Evolutionary conservation across 108 stramenopile genomes (phyloP).

Genomic region (Skeletonema tropicum): DNA sequence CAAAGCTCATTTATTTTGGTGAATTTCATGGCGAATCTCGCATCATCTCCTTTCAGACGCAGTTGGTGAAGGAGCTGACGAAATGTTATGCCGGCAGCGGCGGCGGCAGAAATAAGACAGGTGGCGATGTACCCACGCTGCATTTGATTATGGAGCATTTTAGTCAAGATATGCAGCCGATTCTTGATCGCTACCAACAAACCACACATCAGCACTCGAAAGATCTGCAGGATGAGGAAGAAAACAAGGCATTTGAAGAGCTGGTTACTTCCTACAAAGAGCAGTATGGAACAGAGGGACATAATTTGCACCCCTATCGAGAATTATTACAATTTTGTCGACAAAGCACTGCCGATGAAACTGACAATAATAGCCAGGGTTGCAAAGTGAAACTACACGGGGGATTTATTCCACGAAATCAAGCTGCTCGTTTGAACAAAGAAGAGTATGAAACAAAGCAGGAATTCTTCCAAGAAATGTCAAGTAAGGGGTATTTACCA

Average conservation of each 20-base stretch:
- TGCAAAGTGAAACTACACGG: constrained; percentile 34
- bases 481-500: constrained; percentile 34
- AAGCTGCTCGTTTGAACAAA: constrained; percentile 42
- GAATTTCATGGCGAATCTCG: constrained; percentile 39
- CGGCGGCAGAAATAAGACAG: not conserved
- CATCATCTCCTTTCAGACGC: constrained; percentile 27
- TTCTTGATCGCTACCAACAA: constrained; percentile 58
- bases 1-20: constrained; percentile 38
- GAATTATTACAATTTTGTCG: constrained; percentile 52
- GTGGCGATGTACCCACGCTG: constrained; percentile 10
- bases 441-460: constrained; percentile 17
- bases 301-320: constrained; percentile 64
- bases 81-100: constrained; percentile 6
- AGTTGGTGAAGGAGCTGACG: constrained; percentile 32
- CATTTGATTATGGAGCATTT: constrained; percentile 84
- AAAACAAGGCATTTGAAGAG: constrained; percentile 49
- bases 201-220: not conserved
- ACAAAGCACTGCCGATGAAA: not conserved
- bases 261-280: constrained; percentile 54
- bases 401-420: constrained; percentile 54
- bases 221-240: constrained; percentile 5
- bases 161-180: constrained; percentile 68
- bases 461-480: constrained; percentile 39
- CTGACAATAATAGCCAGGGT: not conserved
- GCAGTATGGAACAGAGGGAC: constrained; percentile 72